Percentiles rank a stretch among this genome's conserved stretches.
These are phyloP conservation scores for Kuraishia hungarica DNA, from an alignment of 805 yeast species.

Conservation along the genomic window DNA sequence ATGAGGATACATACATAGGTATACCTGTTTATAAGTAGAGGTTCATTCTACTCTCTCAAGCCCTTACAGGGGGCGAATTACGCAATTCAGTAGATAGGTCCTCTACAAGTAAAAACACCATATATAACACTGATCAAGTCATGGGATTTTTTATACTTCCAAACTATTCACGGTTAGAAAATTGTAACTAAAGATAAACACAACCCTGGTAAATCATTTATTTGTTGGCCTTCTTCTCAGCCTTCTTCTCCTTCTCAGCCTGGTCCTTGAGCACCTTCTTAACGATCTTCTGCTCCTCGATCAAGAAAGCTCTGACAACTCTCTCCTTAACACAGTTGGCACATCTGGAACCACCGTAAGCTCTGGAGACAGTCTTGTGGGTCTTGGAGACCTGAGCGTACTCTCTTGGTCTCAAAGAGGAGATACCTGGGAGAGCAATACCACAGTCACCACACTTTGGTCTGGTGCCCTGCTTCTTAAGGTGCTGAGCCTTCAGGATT, in stretches of 20 bases:
- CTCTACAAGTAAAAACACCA: not conserved
- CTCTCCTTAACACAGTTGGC: constrained; percentile 99
- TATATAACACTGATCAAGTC: not conserved
- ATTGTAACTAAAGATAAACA: not conserved
- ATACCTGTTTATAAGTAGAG: too few relatives aligned
- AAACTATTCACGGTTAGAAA: not conserved
- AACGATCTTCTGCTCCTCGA: constrained; percentile 99
- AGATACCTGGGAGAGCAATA: constrained; percentile 55
- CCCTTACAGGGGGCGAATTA: too few relatives aligned
- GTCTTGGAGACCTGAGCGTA: constrained; percentile 93
- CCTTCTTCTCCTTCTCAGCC: constrained; percentile 77
- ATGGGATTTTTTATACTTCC: not conserved
- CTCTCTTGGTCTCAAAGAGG: constrained; percentile 97
- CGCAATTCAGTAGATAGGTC: too few relatives aligned
- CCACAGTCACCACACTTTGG: constrained; percentile 90
- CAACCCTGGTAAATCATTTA: constrained; percentile 7
- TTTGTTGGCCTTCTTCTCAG: constrained; percentile 29
- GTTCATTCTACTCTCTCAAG: too few relatives aligned
- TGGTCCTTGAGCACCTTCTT: constrained; percentile 98
- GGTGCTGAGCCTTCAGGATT: constrained; percentile 94
- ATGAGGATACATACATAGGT: too few relatives aligned
- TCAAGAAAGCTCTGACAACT: constrained; percentile 98
- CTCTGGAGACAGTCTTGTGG: constrained; percentile 97
- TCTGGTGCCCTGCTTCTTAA: constrained; percentile 84
- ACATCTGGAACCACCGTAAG: constrained; percentile 99